Evolutionary conservation across 768 basidiomycete genomes (phyloP).

Genomic region (Hygrocybe punicea): DNA sequence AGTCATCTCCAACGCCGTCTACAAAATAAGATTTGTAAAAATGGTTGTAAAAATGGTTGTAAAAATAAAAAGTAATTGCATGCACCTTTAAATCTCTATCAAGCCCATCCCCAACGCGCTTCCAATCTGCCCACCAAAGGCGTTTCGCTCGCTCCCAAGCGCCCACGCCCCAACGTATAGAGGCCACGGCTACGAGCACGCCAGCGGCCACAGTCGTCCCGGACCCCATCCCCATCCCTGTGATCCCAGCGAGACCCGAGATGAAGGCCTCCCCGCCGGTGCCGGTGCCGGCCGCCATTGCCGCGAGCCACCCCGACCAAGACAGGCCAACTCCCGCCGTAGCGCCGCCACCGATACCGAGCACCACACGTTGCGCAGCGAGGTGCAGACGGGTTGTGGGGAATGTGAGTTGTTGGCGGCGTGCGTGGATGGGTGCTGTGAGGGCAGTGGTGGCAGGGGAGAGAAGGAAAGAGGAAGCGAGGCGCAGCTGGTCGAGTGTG

Average conservation of each 20-base stretch:
- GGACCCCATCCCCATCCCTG: constrained; percentile 43
- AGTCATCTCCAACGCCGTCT: constrained; percentile 47
- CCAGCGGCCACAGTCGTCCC: constrained; percentile 61
- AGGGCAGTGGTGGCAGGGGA: constrained; percentile 39
- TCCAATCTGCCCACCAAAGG: constrained; percentile 67
- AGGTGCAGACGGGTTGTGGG: constrained; percentile 60
- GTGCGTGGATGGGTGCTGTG: constrained; percentile 47
- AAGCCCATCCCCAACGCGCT: constrained; percentile 57
- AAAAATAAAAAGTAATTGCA: background rate
- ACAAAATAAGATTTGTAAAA: constrained; percentile 5
- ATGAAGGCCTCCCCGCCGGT: constrained; percentile 43
- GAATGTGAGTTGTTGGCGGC: constrained; percentile 51
- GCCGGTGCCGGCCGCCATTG: too few relatives aligned
- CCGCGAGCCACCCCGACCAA: constrained; percentile 62
- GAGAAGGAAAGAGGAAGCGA: constrained; percentile 46
- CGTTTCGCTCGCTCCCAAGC: constrained; percentile 67
- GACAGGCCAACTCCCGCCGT: constrained; percentile 49
- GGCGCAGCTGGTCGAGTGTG: constrained; percentile 48
- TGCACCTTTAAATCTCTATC: constrained; percentile 62
- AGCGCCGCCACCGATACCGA: constrained; percentile 49
- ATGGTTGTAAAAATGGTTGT: too few relatives aligned
- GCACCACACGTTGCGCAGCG: constrained; percentile 56
- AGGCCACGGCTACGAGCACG: constrained; percentile 45
- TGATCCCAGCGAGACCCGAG: constrained; percentile 35
- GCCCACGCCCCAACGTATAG: constrained; percentile 60